A percentile compares a stretch with the other conserved stretches of the same genome.
Evolutionary conservation across 2,329 filamentous ascomycete species (phyloP).

Genomic region (Nemania sp.): DNA sequence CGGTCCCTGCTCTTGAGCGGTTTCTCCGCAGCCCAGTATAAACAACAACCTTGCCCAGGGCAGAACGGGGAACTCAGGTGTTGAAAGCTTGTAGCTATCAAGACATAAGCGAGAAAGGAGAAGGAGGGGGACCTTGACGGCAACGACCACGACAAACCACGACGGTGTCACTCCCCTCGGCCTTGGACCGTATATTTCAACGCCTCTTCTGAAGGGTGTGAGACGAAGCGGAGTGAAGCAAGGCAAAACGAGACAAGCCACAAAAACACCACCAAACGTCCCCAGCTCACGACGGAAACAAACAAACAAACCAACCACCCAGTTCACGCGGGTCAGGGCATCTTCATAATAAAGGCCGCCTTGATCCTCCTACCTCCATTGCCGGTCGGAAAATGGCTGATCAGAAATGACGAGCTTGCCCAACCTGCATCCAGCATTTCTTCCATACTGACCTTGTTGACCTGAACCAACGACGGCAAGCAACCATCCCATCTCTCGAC

Average conservation of each 20-base stretch:
- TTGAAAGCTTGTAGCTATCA: slow-evolving; percentile 3
- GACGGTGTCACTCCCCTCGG: background rate
- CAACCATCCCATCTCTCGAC: background rate
- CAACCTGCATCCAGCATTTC: slow-evolving; percentile 17
- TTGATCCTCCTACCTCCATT: slow-evolving; percentile 16
- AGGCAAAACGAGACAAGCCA: slow-evolving; percentile 13
- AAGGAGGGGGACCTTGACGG: background rate
- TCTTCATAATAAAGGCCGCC: slow-evolving; percentile 17
- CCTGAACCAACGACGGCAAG: slow-evolving; percentile 23
- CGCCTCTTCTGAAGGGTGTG: background rate
- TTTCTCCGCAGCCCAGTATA: too few relatives aligned
- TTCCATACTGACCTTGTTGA: slow-evolving; percentile 13
- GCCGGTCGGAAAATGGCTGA: slow-evolving; percentile 33
- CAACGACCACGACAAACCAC: background rate
- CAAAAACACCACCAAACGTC: slow-evolving; percentile 9
- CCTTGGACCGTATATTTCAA: background rate
- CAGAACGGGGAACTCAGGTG: background rate
- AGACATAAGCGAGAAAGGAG: background rate
- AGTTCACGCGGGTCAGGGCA: slow-evolving; percentile 8
- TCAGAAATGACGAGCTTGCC: slow-evolving; percentile 33
- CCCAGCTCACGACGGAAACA: background rate
- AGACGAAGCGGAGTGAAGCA: background rate
- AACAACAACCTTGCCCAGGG: background rate
- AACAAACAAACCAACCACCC: slow-evolving; percentile 4
- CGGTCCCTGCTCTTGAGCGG: too few relatives aligned